Base-by-base conservation (phyloP, 129 eudicot species). In the Scalesia atractyloides region DNA sequence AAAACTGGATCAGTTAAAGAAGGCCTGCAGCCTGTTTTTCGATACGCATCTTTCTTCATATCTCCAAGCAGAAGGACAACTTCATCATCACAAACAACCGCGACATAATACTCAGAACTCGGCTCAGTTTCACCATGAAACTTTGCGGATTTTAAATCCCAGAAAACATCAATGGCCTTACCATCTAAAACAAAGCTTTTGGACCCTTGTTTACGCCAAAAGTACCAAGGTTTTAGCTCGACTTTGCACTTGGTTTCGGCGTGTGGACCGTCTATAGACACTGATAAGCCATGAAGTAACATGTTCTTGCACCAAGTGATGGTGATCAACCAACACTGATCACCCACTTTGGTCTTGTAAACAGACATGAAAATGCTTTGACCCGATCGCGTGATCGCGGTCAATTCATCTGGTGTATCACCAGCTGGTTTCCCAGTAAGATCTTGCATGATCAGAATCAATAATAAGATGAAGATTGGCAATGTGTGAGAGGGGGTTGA, bases 241-340 rank as follows among this genome's bases (percentile, higher is more conserved):
- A 94, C 82, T 82, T 94, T 94, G 68, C 98, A 94, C 4, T 80
- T 82, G 48, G 81, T 77, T 15, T 87, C 95, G 3, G 85, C 86
- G 1, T 68, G 82, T 1, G 84, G 76, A 0, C 96, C 96, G 62
- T 86, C 86, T 1, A 90, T 84, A 0, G 98, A 86, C 1, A 94
- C 89, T 4, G 98, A 94, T 20, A 94, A 73, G 46, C 97, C 97
- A 39, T 90, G 98, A 34, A 94, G 97, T 18, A 94, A 68, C 72
- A 94, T 70, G 50, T 90, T 90, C 89, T 90, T 94, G 91, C 97
- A 94, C 98, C 98, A 91, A 49, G 95, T 91, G 67, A 94, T 81
- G 8, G 98, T 94, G 80, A 94, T 91, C 66, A 90, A 59, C 36
- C 97, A 83, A 49, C 80, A 84, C 54, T 90, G 87, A 72, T 82